These are phyloP conservation scores for Gynochthodes officinalis DNA, from an alignment of 257 asterid species.

Conservation along the genomic window DNA sequence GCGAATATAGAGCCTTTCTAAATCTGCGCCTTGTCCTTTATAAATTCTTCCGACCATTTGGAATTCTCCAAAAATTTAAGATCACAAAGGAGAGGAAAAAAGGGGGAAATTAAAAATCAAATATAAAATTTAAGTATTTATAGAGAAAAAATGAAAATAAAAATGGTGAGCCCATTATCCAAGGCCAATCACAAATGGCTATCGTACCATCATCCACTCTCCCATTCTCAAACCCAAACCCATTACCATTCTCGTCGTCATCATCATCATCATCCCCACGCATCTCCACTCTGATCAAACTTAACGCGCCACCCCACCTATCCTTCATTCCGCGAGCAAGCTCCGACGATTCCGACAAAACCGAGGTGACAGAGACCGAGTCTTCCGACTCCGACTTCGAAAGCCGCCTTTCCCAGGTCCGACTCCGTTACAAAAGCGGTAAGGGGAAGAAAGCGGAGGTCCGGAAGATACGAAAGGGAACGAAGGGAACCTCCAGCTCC, in stretches of 20 bases:
- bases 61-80: not conserved
- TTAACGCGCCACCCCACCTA: slow-evolving; percentile 21
- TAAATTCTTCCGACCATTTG: too few species aligned
- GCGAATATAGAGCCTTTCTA: too few species aligned
- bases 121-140: not conserved
- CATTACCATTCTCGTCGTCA: slow-evolving; percentile 40
- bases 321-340: slow-evolving; percentile 47
- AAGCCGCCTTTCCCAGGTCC: slow-evolving; percentile 58
- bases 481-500: slow-evolving; percentile 50
- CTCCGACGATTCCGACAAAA: slow-evolving; percentile 41
- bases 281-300: slow-evolving; percentile 11
- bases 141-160: not conserved
- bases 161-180: not conserved
- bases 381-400: slow-evolving; percentile 53
- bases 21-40: too few species aligned
- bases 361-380: slow-evolving; percentile 34
- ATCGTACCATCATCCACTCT: slow-evolving; percentile 62
- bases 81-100: not conserved
- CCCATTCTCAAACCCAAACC: slow-evolving; percentile 46
- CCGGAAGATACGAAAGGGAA: slow-evolving; percentile 60
- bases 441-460: slow-evolving; percentile 77
- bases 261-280: slow-evolving; percentile 17
- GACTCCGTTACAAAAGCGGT: slow-evolving; percentile 77
- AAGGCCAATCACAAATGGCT: slow-evolving; percentile 49
- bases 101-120: not conserved